Percentiles rank a stretch among this genome's conserved stretches.
These are phyloP conservation scores for Collybiopsis confluens DNA, from an alignment of 768 basidiomycete species.

Conservation along the genomic window DNA sequence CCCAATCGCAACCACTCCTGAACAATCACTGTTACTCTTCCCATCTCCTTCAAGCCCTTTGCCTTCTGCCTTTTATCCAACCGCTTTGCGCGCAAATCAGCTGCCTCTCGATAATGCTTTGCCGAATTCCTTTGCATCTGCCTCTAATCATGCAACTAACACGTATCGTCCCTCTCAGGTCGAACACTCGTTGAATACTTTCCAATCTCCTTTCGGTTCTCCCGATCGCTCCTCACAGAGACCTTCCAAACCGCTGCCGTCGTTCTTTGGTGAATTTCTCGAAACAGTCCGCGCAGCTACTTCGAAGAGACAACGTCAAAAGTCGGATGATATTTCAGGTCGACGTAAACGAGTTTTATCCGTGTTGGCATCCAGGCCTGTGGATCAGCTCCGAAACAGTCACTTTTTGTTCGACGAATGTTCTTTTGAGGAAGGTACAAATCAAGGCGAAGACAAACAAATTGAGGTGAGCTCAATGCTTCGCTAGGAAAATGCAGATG, in stretches of 20 bases:
- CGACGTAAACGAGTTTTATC: background rate
- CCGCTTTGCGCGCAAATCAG: background rate
- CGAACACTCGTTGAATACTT: background rate
- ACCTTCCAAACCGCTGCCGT: slow-evolving; percentile 28
- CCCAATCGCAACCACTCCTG: background rate
- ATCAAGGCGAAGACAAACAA: background rate
- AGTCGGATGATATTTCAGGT: background rate
- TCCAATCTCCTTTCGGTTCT: background rate
- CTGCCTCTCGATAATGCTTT: too few relatives aligned
- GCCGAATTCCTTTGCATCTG: background rate
- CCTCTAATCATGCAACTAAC: background rate
- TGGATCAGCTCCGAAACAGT: background rate
- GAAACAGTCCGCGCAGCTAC: slow-evolving; percentile 30
- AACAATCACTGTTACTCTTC: background rate
- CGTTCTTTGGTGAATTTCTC: slow-evolving; percentile 30
- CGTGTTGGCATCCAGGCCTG: background rate
- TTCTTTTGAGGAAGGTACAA: background rate
- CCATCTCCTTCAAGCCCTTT: background rate
- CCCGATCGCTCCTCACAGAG: slow-evolving; percentile 10
- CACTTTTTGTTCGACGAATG: background rate
- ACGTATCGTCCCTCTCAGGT: background rate
- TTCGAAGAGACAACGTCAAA: background rate
- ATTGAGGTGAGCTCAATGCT: background rate
- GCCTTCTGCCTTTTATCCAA: background rate
- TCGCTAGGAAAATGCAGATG: too few relatives aligned